Conservation (phyloP, 345 rosid species). For the Populus davidiana region DNA sequence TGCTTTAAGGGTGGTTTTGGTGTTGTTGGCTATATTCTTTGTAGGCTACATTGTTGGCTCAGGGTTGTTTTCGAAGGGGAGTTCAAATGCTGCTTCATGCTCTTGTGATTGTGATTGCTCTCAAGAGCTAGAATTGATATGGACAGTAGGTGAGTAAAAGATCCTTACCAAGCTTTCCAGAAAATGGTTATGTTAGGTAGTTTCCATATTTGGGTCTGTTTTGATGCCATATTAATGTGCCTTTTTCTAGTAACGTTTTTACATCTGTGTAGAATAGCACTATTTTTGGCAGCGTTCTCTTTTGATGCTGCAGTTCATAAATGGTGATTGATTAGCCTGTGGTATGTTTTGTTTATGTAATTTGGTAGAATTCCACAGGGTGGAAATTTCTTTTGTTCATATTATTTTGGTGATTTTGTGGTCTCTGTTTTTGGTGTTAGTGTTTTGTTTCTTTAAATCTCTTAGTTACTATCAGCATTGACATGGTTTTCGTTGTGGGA, state of each 20-base stretch:
- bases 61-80: conserved; percentile 12
- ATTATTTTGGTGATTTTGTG: not conserved
- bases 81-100: conserved; percentile 25
- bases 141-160: conserved; percentile 29
- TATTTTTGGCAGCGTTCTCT: not conserved
- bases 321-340: not conserved
- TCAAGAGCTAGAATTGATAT: conserved; percentile 17
- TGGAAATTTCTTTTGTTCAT: not conserved
- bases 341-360: not conserved
- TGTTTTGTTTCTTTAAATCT: too few species aligned
- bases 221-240: not conserved
- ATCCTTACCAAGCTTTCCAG: not conserved
- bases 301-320: not conserved
- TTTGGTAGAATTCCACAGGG: not conserved
- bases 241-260: not conserved
- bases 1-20: conserved; percentile 27
- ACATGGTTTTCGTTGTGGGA: not conserved
- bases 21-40: conserved; percentile 23
- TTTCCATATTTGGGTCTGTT: conserved; percentile 5
- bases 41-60: conserved; percentile 26
- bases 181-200: not conserved
- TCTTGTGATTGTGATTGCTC: conserved; percentile 41
- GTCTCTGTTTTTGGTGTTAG: too few species aligned
- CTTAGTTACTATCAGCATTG: not conserved
- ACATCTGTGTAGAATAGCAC: not conserved